Evolutionary conservation across 2,329 filamentous ascomycete genomes (phyloP).

Genomic region (Epichloe typhina): DNA sequence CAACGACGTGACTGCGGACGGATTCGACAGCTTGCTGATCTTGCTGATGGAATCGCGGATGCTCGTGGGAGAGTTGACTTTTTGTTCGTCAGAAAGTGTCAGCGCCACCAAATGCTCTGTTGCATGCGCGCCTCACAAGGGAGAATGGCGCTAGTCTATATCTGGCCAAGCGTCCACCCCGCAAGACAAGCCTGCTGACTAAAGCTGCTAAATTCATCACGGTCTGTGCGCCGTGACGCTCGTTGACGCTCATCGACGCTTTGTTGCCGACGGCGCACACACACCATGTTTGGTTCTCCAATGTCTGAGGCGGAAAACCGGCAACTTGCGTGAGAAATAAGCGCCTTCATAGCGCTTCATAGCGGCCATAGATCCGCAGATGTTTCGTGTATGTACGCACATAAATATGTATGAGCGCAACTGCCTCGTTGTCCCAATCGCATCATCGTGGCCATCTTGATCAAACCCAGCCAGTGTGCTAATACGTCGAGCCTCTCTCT

Average conservation of each 20-base stretch:
- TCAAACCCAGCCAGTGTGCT: neutral
- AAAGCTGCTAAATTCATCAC: constrained; percentile 8
- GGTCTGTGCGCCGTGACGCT: too few relatives aligned
- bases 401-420: too few relatives aligned
- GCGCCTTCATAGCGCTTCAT: too few relatives aligned
- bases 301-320: too few relatives aligned
- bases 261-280: too few relatives aligned
- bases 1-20: neutral
- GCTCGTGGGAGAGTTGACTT: neutral
- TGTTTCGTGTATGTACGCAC: too few relatives aligned
- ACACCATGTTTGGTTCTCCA: too few relatives aligned
- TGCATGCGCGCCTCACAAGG: neutral
- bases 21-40: neutral
- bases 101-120: neutral
- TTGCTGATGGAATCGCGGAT: neutral
- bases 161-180: neutral
- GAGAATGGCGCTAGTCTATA: neutral
- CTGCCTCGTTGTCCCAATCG: neutral
- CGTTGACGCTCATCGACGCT: too few relatives aligned
- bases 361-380: too few relatives aligned
- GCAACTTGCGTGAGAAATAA: too few relatives aligned
- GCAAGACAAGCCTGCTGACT: neutral
- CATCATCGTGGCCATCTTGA: neutral
- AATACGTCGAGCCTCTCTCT: neutral
- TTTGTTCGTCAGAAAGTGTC: constrained; percentile 1